A percentile compares a stretch with the other conserved stretches of the same genome.
Evolutionary conservation across 2,329 filamentous ascomycete genomes (phyloP).

Genomic region (Stachybotrys chlorohalonatus): DNA sequence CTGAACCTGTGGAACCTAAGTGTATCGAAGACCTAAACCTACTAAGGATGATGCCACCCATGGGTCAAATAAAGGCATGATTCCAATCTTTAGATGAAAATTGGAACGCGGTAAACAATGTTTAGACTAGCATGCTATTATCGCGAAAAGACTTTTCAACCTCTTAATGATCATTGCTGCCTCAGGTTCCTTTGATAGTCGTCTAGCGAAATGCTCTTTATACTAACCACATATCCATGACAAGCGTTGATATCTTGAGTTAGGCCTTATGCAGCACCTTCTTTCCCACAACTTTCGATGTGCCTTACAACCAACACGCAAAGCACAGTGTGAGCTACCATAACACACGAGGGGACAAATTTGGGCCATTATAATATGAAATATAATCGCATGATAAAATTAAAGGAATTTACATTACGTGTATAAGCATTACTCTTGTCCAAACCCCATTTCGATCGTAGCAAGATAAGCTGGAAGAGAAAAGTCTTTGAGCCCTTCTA

Average conservation of each 20-base stretch:
- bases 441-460: neutral
- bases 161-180: conserved; percentile 5
- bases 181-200: conserved; percentile 6
- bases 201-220: conserved; percentile 2
- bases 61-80: neutral
- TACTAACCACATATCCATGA: conserved; percentile 10
- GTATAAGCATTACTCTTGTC: neutral
- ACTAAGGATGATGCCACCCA: neutral
- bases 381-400: neutral
- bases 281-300: neutral
- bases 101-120: neutral
- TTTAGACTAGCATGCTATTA: neutral
- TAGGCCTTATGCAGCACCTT: neutral
- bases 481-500: neutral
- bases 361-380: neutral
- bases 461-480: neutral
- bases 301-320: neutral
- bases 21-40: no score
- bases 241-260: conserved; percentile 3
- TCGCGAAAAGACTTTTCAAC: neutral
- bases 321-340: neutral
- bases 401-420: neutral
- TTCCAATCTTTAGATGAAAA: neutral
- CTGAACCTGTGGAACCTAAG: no score
- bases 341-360: neutral